Base-by-base conservation (phyloP, 306 rosid genomes). In the Astragalus glycyphyllos region DNA sequence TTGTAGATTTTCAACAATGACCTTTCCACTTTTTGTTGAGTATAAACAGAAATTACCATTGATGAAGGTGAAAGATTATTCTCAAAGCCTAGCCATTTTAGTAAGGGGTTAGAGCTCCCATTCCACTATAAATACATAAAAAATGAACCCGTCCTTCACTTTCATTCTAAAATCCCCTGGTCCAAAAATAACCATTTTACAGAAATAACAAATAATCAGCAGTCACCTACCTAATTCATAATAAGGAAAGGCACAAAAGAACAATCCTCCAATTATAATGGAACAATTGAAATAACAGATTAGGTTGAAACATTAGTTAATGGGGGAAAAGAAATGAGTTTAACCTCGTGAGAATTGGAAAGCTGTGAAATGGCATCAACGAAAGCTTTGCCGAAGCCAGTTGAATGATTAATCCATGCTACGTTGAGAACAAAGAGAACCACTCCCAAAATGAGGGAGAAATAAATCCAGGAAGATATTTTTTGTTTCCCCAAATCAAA, bases 321-420 rank as follows among this genome's bases (percentile, higher is more conserved):
- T 1, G 29, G 5, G 9, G 6, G 40, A 53, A 11, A 20, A 5
- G 4, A 47, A 67, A 60, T 14, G 63, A 49, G 49, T 65, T 6
- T 40, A 3, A 90, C 94, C 92, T 90, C 97, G 34, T 51, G 90
- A 69, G 87, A 86, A 71, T 86, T 87, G 0, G 97, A 90, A 70
- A 90, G 72, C 7, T 15, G 47, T 37, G 97, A 90, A 79, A 90
- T 71, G 0, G 92, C 81, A 11, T 86, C 86, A 12, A 90, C 56
- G 26, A 88, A 86, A 29, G 84, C 69, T 78, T 86, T 86, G 5
- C 91, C 90, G 12, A 86, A 77, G 13, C 91, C 94, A 17, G 86
- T 77, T 31, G 91, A 86, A 44, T 86, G 77, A 81, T 88, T 87
- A 55, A 90, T 82, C 94, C 94, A 88, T n/a, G 58, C 84, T 0